Evolutionary conservation across 805 yeast species (phyloP).

Genomic region (Zygoascus biomembranicola): DNA sequence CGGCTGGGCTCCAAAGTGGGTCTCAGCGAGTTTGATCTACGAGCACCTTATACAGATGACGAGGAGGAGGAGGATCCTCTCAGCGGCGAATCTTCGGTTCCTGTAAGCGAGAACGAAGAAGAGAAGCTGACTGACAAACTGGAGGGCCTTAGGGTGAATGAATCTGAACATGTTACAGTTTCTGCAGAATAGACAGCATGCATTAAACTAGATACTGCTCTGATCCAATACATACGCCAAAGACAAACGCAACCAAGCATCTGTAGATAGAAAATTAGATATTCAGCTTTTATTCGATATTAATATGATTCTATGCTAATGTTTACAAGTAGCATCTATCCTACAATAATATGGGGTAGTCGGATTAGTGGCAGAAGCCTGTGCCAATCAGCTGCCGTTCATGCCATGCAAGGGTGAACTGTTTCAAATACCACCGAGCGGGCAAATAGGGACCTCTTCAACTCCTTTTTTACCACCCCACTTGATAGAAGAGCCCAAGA

Average conservation of each 20-base stretch:
- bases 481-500: no score
- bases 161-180: background rate
- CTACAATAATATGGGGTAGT: no score
- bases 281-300: background rate
- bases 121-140: constrained; percentile 6
- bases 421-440: no score
- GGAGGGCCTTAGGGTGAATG: constrained; percentile 1
- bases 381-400: no score
- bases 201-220: background rate
- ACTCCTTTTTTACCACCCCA: no score
- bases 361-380: no score
- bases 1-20: constrained; percentile 70
- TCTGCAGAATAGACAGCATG: background rate
- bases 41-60: constrained; percentile 25
- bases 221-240: background rate
- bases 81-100: background rate
- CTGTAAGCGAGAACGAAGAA: background rate
- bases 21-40: constrained; percentile 70
- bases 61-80: background rate
- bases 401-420: no score
- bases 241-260: background rate
- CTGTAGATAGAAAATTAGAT: background rate
- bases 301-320: no score
- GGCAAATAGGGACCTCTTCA: no score
- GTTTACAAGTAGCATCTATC: no score